phyloP scores from a whole-genome alignment of 2,329 filamentous ascomycete species.

The Cladosporium phlei region DNA sequence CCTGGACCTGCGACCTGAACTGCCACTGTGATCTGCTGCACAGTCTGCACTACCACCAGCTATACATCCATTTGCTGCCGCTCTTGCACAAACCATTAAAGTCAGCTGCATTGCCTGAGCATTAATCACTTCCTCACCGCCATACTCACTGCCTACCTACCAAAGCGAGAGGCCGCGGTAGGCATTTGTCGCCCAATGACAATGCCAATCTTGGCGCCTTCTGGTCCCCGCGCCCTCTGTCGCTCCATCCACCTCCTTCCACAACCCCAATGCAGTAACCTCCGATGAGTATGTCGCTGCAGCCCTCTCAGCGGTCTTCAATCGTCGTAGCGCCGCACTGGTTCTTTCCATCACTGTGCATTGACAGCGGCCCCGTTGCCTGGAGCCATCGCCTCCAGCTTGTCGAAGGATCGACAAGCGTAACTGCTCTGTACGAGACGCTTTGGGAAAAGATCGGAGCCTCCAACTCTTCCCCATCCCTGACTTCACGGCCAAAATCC shows the following conservation, averaged over 20 bases:
- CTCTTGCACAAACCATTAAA: too few species aligned
- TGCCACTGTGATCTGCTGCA: constrained; percentile 2
- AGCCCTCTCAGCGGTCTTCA: background rate
- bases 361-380: constrained; percentile 5
- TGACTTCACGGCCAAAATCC: constrained; percentile 5
- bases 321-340: background rate
- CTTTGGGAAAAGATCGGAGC: background rate
- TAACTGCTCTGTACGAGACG: constrained; percentile 6
- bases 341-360: background rate
- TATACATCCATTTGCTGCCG: background rate
- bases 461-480: background rate
- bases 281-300: background rate
- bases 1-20: background rate
- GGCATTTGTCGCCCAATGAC: too few species aligned
- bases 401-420: constrained; percentile 12
- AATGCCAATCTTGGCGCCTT: too few species aligned
- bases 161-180: too few species aligned
- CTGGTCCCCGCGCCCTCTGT: too few species aligned
- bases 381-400: constrained; percentile 5
- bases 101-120: too few species aligned
- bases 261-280: too few species aligned
- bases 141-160: too few species aligned
- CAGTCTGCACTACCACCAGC: background rate
- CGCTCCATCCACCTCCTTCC: too few species aligned
- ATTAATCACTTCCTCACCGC: constrained; percentile 9